A percentile compares a stretch with the other conserved stretches of the same genome.
Evolutionary conservation across 805 yeast genomes (phyloP).

Genomic region (Cyberlindnera veronae): DNA sequence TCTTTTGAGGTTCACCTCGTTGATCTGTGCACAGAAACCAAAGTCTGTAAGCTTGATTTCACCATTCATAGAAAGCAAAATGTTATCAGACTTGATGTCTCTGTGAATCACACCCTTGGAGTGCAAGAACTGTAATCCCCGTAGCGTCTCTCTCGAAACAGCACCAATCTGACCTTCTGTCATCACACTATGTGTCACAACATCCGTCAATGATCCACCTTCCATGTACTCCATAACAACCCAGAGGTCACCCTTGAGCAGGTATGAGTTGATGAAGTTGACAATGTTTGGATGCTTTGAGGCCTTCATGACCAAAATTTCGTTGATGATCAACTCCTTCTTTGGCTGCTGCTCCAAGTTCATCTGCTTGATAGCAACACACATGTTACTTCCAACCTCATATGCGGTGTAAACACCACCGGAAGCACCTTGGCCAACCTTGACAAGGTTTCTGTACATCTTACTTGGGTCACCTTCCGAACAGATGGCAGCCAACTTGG

Average conservation of each 20-base stretch:
- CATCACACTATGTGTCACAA: slow-evolving; percentile 84
- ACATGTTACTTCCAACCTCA: slow-evolving; percentile 47
- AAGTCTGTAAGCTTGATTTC: slow-evolving; percentile 93
- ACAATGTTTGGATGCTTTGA: slow-evolving; percentile 89
- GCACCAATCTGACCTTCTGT: slow-evolving; percentile 95
- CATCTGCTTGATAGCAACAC: slow-evolving; percentile 97
- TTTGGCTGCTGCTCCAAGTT: slow-evolving; percentile 91
- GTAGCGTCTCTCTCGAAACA: slow-evolving; percentile 85
- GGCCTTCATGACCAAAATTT: slow-evolving; percentile 93
- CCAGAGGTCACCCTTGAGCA: slow-evolving; percentile 82
- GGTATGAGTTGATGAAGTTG: slow-evolving; percentile 83
- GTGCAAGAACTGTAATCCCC: slow-evolving; percentile 84
- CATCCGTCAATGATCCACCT: slow-evolving; percentile 95
- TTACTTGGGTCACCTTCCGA: slow-evolving; percentile 80
- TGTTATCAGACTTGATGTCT: slow-evolving; percentile 94
- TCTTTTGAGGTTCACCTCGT: slow-evolving; percentile 77
- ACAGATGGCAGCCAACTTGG: slow-evolving; percentile 71
- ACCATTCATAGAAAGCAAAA: slow-evolving; percentile 77
- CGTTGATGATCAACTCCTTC: slow-evolving; percentile 91
- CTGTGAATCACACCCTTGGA: slow-evolving; percentile 91
- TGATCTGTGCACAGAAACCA: slow-evolving; percentile 94
- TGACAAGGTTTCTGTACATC: slow-evolving; percentile 62
- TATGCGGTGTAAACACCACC: slow-evolving; percentile 95
- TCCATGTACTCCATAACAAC: slow-evolving; percentile 99
- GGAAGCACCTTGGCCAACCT: slow-evolving; percentile 97